These are phyloP conservation scores for Fusarium nanum DNA, from an alignment of 2,329 filamentous ascomycete species.

Conservation along the genomic window DNA sequence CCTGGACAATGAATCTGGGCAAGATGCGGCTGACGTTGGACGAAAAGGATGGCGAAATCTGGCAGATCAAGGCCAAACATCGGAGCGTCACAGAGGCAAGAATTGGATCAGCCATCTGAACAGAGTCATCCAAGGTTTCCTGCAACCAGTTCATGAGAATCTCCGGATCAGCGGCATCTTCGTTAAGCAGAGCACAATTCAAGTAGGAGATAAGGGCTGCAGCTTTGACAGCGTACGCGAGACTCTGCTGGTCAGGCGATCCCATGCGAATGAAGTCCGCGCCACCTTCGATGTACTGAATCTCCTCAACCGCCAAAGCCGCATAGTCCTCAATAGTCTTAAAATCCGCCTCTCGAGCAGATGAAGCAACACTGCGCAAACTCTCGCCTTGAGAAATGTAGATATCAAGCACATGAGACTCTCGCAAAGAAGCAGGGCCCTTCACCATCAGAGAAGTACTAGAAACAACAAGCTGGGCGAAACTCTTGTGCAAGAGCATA, in stretches of 20 bases:
- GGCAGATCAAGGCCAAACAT: conserved; percentile 83
- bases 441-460: conserved; percentile 79
- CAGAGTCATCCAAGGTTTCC: conserved; percentile 79
- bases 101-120: conserved; percentile 83
- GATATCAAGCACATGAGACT: conserved; percentile 77
- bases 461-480: conserved; percentile 85
- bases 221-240: conserved; percentile 88
- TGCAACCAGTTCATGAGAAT: conserved; percentile 87
- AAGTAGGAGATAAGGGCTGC: conserved; percentile 84
- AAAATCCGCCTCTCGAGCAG: conserved; percentile 62
- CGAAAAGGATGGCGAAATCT: conserved; percentile 77
- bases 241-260: conserved; percentile 84
- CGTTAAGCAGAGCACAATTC: conserved; percentile 85
- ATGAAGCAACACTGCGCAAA: conserved; percentile 49
- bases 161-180: conserved; percentile 83
- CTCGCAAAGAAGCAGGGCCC: conserved; percentile 68
- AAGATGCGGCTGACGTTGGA: conserved; percentile 81
- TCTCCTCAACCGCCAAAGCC: conserved; percentile 81
- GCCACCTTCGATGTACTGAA: conserved; percentile 87
- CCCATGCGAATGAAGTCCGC: conserved; percentile 87
- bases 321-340: conserved; percentile 72
- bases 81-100: conserved; percentile 84
- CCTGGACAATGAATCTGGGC: conserved; percentile 88
- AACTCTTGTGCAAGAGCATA: conserved; percentile 89
- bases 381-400: conserved; percentile 70